These are phyloP conservation scores for Aurinia saxatilis DNA, from an alignment of 345 rosid genomes.

Conservation along the genomic window DNA sequence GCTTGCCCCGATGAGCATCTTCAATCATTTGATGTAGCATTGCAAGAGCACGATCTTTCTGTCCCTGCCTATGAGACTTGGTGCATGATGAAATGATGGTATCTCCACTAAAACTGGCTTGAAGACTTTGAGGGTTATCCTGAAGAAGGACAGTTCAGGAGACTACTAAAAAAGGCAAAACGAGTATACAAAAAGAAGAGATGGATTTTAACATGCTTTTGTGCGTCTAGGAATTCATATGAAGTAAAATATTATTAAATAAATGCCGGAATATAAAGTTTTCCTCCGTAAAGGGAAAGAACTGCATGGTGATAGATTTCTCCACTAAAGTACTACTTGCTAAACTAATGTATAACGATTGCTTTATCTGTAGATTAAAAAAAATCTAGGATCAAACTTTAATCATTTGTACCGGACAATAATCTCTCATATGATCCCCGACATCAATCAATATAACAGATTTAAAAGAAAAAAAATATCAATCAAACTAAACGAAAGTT, in stretches of 20 bases:
- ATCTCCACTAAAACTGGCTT: slow-evolving; percentile 62
- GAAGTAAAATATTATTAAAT: neutral
- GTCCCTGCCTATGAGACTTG: slow-evolving; percentile 73
- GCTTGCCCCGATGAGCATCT: slow-evolving; percentile 95
- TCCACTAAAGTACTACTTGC: neutral
- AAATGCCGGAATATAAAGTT: neutral
- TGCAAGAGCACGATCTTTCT: slow-evolving; percentile 84
- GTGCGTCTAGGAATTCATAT: neutral
- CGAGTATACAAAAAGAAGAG: neutral
- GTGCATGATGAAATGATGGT: slow-evolving; percentile 42
- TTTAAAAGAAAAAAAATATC: neutral
- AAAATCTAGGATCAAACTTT: neutral
- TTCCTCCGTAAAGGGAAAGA: neutral
- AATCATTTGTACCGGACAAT: slow-evolving; percentile 1
- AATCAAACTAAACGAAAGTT: neutral
- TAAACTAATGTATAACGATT: neutral
- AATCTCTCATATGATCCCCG: neutral
- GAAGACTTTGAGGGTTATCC: slow-evolving; percentile 69
- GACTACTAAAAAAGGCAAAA: neutral
- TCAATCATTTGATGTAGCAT: slow-evolving; percentile 93
- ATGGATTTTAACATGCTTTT: neutral
- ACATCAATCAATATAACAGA: neutral
- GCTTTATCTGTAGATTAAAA: neutral
- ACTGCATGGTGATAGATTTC: neutral
- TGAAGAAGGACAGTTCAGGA: slow-evolving; percentile 24